phyloP scores from a whole-genome alignment of 306 rosid genomes.

The Rosa rugosa region DNA sequence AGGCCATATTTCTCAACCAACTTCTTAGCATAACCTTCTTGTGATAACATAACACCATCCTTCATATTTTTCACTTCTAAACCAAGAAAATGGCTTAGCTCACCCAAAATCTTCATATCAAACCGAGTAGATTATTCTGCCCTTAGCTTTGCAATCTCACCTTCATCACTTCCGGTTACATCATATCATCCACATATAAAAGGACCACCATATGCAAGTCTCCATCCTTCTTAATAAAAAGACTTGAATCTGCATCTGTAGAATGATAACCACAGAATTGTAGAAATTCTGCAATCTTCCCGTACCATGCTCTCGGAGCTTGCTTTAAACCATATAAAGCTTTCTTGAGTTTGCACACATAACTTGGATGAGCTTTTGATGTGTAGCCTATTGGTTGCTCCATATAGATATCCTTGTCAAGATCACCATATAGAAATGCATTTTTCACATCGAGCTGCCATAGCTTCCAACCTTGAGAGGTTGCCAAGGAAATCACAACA shows the following conservation, averaged over 20 bases:
- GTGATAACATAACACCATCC: not conserved
- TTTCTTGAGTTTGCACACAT: constrained; percentile 2
- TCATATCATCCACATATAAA: constrained; percentile 12
- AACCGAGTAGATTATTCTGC: not conserved
- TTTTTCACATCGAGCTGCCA: not conserved
- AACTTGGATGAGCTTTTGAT: not conserved
- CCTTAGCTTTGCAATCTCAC: not conserved
- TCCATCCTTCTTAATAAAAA: not conserved
- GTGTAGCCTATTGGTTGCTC: not conserved
- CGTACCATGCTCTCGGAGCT: not conserved
- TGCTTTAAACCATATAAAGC: not conserved
- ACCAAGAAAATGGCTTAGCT: not conserved
- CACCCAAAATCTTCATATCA: constrained; percentile 10
- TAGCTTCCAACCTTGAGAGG: not conserved
- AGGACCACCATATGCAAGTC: not conserved
- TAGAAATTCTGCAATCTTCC: not conserved
- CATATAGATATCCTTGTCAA: not conserved
- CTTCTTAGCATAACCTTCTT: not conserved
- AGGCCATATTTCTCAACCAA: not conserved
- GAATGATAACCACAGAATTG: not conserved
- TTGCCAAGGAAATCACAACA: not conserved
- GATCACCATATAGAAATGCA: not conserved
- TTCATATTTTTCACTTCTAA: not conserved
- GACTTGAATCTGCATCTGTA: not conserved
- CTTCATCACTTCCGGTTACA: not conserved